Evolutionary conservation across 768 basidiomycete species (phyloP).

Genomic region (Cystobasidiopsis lactophilus): DNA sequence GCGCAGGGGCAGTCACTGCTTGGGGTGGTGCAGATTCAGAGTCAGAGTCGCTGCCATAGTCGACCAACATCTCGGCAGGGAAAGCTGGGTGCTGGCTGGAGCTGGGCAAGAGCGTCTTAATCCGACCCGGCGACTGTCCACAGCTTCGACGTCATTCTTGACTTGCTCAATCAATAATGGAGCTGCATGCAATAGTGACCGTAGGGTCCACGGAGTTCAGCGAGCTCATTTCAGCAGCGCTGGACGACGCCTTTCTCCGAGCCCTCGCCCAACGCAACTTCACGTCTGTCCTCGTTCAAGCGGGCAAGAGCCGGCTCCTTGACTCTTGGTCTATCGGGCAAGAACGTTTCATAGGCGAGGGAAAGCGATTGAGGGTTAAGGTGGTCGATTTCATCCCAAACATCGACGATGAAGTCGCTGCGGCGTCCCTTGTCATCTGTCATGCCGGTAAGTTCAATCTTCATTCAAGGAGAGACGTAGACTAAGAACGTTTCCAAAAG

Average conservation of each 20-base stretch:
- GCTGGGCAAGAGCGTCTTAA: no score
- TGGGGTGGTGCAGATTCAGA: not conserved
- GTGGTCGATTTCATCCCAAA: constrained; percentile 54
- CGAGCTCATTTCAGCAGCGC: constrained; percentile 11
- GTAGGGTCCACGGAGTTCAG: constrained; percentile 17
- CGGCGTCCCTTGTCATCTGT: constrained; percentile 61
- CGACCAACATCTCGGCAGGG: not conserved
- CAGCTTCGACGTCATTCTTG: no score
- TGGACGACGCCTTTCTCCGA: constrained; percentile 4
- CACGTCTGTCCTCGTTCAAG: constrained; percentile 8
- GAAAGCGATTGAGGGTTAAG: constrained; percentile 34
- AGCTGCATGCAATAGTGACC: constrained; percentile 10
- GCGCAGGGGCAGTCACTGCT: not conserved
- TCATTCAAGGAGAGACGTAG: no score
- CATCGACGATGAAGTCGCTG: constrained; percentile 40
- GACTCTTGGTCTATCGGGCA: not conserved
- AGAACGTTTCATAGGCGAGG: no score
- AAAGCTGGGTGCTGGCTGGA: not conserved
- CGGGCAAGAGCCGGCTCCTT: not conserved
- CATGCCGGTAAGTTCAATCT: constrained; percentile 53
- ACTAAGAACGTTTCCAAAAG: constrained; percentile 30
- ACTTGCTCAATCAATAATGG: not conserved
- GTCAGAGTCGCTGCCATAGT: not conserved
- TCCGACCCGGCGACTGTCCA: no score
- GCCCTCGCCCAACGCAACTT: constrained; percentile 6